Base-by-base conservation (phyloP, 2,329 filamentous ascomycete species). In the Pochonia chlamydosporia region DNA sequence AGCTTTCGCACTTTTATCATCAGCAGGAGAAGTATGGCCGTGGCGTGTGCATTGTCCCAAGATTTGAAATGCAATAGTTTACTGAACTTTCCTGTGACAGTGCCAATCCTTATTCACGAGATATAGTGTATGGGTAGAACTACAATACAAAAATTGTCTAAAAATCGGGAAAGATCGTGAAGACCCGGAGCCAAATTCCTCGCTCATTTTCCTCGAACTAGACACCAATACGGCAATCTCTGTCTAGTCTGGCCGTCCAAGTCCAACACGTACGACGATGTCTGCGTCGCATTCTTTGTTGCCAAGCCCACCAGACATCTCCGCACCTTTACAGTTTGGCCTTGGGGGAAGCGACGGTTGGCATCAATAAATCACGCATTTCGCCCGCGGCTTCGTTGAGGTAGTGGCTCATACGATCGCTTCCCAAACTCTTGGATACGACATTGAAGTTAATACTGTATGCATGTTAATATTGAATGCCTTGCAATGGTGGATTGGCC, bases 401-500 rank as follows among this genome's bases (percentile, higher is more conserved):
- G 71, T 89, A 99, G 76, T 92, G 88, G 70, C 88, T 93, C 92
- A 99, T 96, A 57, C 87, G 85, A 60, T 93, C 84, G 62, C 86
- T 89, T 39, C 92, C 93, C 43, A 96, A 74, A 48, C 87, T 84
- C 79, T 97, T 99, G 65, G 87, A 93, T 55, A 95, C 91, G 56
- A 99, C 83, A 72, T 99, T 99, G 75, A 99, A 97, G 79, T 97
- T 93, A 54, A 99, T 79, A 68, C 89, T 95, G 54, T 36, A 25
- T 25, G 35, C 14, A 13, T 36, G 23, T 49, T 31, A 49, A 59
- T 52, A 35, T 11, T 14, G n/a, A n/a, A n/a, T n/a, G 16, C 14
- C 9, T 13, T 13, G 18, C 16, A 39, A 4, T 21, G 8, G 10
- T 14, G 20, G 14, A 36, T 13, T 8, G 13, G 26, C 13, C 7